Evolutionary conservation across 176 grass and related monocot species (phyloP).

Genomic region (Phoenix dactylifera): DNA sequence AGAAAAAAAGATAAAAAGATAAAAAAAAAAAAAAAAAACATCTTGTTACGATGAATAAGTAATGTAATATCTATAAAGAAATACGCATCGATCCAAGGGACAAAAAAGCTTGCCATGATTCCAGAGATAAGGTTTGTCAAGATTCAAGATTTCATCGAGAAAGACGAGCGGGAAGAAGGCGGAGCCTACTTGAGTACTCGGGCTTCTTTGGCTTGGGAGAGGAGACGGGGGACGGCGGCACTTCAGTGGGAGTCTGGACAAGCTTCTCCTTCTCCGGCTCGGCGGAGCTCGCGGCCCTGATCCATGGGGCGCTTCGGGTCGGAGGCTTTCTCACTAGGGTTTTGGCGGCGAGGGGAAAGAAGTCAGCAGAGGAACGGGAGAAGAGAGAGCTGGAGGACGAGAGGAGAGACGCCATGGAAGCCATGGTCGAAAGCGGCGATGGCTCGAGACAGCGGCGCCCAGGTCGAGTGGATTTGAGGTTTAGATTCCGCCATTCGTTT

Average conservation of each 20-base stretch:
- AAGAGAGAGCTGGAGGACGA: slow-evolving; percentile 15
- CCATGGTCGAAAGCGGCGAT: too few species aligned
- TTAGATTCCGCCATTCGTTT: too few species aligned
- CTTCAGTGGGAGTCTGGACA: not conserved
- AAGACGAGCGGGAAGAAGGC: not conserved
- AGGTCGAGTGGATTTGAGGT: too few species aligned
- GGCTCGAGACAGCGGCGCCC: too few species aligned
- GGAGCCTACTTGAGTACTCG: slow-evolving; percentile 59
- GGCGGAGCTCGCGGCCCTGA: slow-evolving; percentile 28
- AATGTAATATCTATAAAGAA: too few species aligned
- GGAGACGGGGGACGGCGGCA: not conserved
- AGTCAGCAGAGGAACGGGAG: not conserved
- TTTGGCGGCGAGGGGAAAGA: not conserved
- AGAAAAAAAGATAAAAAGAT: too few species aligned
- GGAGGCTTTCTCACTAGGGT: not conserved
- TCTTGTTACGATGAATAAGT: too few species aligned
- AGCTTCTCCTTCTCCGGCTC: slow-evolving; percentile 25
- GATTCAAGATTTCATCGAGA: not conserved
- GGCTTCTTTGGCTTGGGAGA: slow-evolving; percentile 42
- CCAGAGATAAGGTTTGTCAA: not conserved
- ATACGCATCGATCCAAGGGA: not conserved
- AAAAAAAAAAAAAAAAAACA: too few species aligned
- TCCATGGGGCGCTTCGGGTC: not conserved
- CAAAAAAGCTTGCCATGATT: not conserved
- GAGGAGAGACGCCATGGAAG: slow-evolving; percentile 39